Evolutionary conservation across 2,329 filamentous ascomycete species (phyloP).

Genomic region (Paraphoma sp.): DNA sequence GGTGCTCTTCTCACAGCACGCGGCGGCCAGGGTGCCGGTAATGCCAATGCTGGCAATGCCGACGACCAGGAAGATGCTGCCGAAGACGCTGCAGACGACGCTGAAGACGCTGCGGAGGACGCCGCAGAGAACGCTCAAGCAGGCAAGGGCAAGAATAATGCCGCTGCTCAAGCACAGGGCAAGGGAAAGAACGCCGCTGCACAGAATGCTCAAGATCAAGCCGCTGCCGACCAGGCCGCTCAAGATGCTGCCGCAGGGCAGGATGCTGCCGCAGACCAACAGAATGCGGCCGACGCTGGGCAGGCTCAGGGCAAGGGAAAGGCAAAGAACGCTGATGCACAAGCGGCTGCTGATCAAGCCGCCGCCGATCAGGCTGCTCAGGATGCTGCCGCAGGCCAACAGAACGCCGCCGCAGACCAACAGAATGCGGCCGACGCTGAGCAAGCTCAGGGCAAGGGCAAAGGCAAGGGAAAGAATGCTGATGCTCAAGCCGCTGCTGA

Average conservation of each 20-base stretch:
- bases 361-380: constrained; percentile 6
- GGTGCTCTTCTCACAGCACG: constrained; percentile 31
- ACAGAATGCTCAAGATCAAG: constrained; percentile 3
- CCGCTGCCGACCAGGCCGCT: background rate
- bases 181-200: background rate
- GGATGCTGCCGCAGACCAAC: background rate
- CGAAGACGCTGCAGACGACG: constrained; percentile 5
- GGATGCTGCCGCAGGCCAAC: background rate
- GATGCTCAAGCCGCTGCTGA: constrained; percentile 6
- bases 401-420: background rate
- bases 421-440: constrained; percentile 5
- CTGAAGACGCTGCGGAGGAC: background rate
- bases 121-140: constrained; percentile 3
- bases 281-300: constrained; percentile 4
- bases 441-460: constrained; percentile 3
- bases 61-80: constrained; percentile 5
- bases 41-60: constrained; percentile 11
- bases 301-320: constrained; percentile 3
- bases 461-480: background rate
- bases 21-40: constrained; percentile 12
- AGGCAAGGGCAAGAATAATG: background rate
- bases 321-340: constrained; percentile 7
- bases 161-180: background rate
- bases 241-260: constrained; percentile 5
- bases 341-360: constrained; percentile 3